These are phyloP conservation scores for Penium margaritaceum DNA, from an alignment of 139 green algal species.

Conservation along the genomic window DNA sequence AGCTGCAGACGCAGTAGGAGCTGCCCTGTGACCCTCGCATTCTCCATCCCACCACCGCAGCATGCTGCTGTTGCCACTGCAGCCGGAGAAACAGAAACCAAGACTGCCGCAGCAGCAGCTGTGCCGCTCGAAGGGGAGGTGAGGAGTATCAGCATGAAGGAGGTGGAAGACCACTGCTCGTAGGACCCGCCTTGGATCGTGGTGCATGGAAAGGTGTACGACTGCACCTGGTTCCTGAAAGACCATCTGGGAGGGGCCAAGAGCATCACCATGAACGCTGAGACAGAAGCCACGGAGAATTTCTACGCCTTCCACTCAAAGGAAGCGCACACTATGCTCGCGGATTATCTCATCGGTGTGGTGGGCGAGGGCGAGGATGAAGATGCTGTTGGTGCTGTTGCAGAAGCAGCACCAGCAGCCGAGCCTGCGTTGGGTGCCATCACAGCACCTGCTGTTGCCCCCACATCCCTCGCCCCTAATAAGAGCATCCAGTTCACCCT, in stretches of 20 bases:
- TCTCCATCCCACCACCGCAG: too few species aligned
- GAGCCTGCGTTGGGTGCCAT: too few species aligned
- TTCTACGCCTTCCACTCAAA: slow-evolving; percentile 50
- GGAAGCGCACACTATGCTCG: slow-evolving; percentile 35
- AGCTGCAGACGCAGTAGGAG: too few species aligned
- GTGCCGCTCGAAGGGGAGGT: too few species aligned
- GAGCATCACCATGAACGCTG: slow-evolving; percentile 50
- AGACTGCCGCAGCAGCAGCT: too few species aligned
- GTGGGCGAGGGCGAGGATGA: background rate
- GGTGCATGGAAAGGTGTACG: slow-evolving; percentile 65
- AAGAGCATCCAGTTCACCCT: slow-evolving; percentile 71
- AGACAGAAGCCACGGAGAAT: slow-evolving; percentile 48
- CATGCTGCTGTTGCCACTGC: too few species aligned
- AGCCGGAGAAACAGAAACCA: too few species aligned
- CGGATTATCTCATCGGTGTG: slow-evolving; percentile 47
- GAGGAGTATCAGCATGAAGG: slow-evolving; percentile 58
- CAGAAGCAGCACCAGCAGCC: too few species aligned
- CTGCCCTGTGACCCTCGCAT: too few species aligned
- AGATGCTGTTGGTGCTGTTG: background rate
- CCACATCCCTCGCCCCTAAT: slow-evolving; percentile 73
- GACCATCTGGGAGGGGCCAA: slow-evolving; percentile 48
- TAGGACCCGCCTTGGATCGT: slow-evolving; percentile 84
- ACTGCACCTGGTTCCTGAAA: slow-evolving; percentile 47
- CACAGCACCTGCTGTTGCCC: too few species aligned
- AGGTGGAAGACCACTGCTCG: slow-evolving; percentile 63